phyloP scores from a whole-genome alignment of 2,329 filamentous ascomycete genomes.

The Neoascochyta sp. region DNA sequence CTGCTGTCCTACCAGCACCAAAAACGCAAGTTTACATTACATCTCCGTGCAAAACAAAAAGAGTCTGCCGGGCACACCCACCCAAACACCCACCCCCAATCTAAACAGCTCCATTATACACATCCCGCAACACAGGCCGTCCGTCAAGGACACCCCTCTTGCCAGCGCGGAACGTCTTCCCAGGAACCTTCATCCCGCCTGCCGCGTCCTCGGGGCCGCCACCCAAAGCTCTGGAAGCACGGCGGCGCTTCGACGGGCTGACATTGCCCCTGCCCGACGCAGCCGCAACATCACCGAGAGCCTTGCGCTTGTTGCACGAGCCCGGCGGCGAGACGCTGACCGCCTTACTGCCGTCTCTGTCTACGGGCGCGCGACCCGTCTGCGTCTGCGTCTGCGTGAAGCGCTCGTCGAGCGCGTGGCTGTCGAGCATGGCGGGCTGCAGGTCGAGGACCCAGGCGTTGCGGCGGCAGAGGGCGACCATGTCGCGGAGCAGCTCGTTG shows the following conservation, averaged over 20 bases:
- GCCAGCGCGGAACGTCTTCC: conserved; percentile 57
- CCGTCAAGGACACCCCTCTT: conserved; percentile 58
- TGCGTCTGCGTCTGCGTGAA: conserved; percentile 39
- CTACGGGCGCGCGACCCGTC: too few relatives aligned
- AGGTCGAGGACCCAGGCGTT: conserved; percentile 79
- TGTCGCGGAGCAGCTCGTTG: conserved; percentile 70
- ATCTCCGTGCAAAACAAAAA: background rate
- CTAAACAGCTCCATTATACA: conserved; percentile 59
- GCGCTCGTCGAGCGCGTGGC: conserved; percentile 64
- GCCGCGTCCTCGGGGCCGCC: conserved; percentile 25
- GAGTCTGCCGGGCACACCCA: too few relatives aligned
- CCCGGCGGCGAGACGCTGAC: conserved; percentile 16
- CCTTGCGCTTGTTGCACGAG: conserved; percentile 34
- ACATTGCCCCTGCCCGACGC: conserved; percentile 8
- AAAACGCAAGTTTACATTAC: background rate
- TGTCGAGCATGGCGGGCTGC: conserved; percentile 58
- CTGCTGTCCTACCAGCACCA: too few relatives aligned
- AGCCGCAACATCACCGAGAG: conserved; percentile 21
- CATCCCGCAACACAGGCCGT: conserved; percentile 68
- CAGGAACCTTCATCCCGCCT: conserved; percentile 49
- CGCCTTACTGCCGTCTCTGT: conserved; percentile 7
- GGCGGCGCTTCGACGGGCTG: conserved; percentile 15
- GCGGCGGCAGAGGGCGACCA: conserved; percentile 73
- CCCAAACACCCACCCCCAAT: background rate
- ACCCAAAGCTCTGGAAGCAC: too few relatives aligned